Evolutionary conservation across 169 alveolate species (phyloP), one percentile per base, ranked within the genome.

Genomic region (Cryptosporidium sp.): DNA sequence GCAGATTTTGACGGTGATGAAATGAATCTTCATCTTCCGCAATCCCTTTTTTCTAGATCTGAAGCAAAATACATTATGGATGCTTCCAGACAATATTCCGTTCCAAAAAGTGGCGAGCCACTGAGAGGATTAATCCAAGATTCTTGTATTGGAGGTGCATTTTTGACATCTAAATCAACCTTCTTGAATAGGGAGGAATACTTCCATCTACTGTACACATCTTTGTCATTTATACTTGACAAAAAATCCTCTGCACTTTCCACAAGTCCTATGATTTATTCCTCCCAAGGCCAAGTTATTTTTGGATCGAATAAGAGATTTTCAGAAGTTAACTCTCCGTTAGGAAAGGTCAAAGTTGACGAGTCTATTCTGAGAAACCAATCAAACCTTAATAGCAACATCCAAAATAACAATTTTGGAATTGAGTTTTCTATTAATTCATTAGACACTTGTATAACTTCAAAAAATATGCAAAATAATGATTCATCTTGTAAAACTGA

Each of bases 1-100:
- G 99, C 99, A 0, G 99, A 98, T 93, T 98, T 98, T 93, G 99
- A 98, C 91, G 99, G 99, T 6, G 99, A 98, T 92, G 99, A 98
- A 93, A 98, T 98, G 99, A 98, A 98, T 92, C 80, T 98, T 67
- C 99, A 98, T 86, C 95, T 98, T 51, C 97, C 98, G 10, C 98
- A 96, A 95, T 98, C 97, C 55, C 95, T 96, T 74, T 91, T 96
- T 39, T 98, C 99, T 0, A 96, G 99, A 70, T 95, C 99, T 18
- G 99, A 98, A 86, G 99, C 99, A 8, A 94, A 96, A 68, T 94
- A 94, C 58, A 94, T 98, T 31, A 95, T 98, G 71, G 95, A 97
- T 50, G 98, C 99, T 58, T 99, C 98, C 92, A 93, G 96, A 93
- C 97, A 98, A 93, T 97, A 97, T 92, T 94, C 98, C 14, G 99